Base-by-base conservation (phyloP, 495 filamentous ascomycete genomes). In the Podospora bellae-mahoneyi region DNA sequence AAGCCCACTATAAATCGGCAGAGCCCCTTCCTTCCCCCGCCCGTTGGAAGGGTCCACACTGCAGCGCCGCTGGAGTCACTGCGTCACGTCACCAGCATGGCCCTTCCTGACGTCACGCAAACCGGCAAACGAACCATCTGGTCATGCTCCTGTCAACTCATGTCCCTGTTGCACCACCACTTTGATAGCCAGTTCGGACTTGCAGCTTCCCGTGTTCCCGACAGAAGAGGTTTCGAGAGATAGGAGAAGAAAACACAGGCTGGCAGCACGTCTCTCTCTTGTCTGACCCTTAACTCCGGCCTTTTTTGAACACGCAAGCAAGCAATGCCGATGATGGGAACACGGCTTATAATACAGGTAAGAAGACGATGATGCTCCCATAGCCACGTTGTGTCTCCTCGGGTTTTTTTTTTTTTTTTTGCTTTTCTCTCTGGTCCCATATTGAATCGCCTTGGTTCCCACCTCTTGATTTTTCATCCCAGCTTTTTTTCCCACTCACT, bases 181-280 rank as follows among this genome's bases (percentile, higher is more conserved):
- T 32, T 7, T 48, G 39, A 48, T 10, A 16, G 39, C 9, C 39
- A 48, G 39, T 48, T 48, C 39, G 39, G 39, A 48, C 39, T 48
- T 48, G 39, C 39, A 48, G 9, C 39, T 13, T 48, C 39, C 39
- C 39, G 39, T 23, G 23, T 23, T 48, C 39, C 39, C 39, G 39
- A 48, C 39, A 3, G 39, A 48, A 48, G 39, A 48, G 39, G 7
- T 10, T 48, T 48, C 39, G 39, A 48, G 39, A 48, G 13, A 32
- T n/a, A 59, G 6, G 16, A 27, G 15, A 55, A 60, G 64, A 64
- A 64, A 66, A 64, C 39, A 48, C 39, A 48, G 6, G 39, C 39
- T 48, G 39, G 13, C 39, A 18, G 34, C 20, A 23, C 23, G 23
- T 23, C 23, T 23, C 23, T 23, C 23, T 13, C 57, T 15, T 59